Evolutionary conservation across 176 grass and related monocot species (phyloP).

Genomic region (Avena eriantha): DNA sequence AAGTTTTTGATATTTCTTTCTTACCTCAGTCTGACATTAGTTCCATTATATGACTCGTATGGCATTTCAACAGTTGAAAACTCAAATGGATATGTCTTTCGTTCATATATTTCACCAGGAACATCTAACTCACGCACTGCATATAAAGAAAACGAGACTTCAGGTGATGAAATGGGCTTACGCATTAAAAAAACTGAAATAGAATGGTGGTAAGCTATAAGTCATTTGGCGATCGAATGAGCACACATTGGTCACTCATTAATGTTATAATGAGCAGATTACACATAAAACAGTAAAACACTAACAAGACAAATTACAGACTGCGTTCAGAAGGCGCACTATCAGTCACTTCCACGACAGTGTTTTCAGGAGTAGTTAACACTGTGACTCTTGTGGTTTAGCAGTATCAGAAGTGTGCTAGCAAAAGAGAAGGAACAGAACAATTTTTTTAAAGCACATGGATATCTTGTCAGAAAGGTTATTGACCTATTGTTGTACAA

Average conservation of each 20-base stretch:
- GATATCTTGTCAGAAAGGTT: not conserved
- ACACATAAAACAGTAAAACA: not conserved
- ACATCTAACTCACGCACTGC: constrained; percentile 89
- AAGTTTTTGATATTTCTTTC: not conserved
- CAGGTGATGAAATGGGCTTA: constrained; percentile 4
- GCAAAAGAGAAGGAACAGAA: not conserved
- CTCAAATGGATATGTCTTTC: constrained; percentile 89
- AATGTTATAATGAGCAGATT: not conserved
- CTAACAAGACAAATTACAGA: not conserved
- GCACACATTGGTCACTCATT: not conserved
- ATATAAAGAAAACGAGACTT: constrained; percentile 19
- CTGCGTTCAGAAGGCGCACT: not conserved
- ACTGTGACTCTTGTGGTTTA: not conserved
- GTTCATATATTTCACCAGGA: constrained; percentile 94
- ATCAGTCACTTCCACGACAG: constrained; percentile 7
- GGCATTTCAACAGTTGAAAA: constrained; percentile 97
- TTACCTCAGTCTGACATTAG: constrained; percentile 93
- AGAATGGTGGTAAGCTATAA: not conserved
- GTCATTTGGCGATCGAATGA: not conserved
- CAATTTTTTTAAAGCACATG: not conserved
- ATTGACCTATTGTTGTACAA: not conserved
- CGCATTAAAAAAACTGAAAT: constrained; percentile 8
- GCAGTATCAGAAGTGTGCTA: not conserved
- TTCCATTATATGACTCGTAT: constrained; percentile 89
- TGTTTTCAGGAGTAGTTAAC: not conserved